These are phyloP conservation scores for Ganoderma sinense DNA, from an alignment of 1,284 basidiomycete genomes.

Conservation along the genomic window DNA sequence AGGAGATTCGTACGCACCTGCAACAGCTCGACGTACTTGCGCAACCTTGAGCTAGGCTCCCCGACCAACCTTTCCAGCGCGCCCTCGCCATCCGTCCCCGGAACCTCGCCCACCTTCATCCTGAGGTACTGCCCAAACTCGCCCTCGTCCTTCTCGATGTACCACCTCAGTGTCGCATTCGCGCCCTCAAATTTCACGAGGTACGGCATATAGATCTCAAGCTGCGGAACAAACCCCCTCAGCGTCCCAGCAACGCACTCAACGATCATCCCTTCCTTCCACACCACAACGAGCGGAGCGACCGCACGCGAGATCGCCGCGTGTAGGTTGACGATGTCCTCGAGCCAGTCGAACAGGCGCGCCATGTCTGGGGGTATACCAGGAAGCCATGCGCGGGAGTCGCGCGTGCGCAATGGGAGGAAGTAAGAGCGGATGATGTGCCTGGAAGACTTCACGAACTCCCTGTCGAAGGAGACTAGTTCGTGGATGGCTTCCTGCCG, in stretches of 20 bases:
- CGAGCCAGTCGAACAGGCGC: conserved; percentile 84
- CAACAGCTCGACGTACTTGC: conserved; percentile 78
- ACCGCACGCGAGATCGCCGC: conserved; percentile 63
- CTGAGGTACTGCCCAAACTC: conserved; percentile 88
- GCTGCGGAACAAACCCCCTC: conserved; percentile 62
- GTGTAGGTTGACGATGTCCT: conserved; percentile 84
- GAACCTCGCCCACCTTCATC: conserved; percentile 67
- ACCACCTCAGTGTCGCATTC: conserved; percentile 52
- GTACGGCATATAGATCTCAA: conserved; percentile 89
- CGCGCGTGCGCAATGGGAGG: conserved; percentile 74
- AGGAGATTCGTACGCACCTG: conserved; percentile 58
- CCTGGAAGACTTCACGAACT: conserved; percentile 72
- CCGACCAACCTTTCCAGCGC: conserved; percentile 72
- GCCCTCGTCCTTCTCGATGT: conserved; percentile 24
- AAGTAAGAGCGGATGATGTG: conserved; percentile 75
- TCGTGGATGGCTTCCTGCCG: conserved; percentile 77
- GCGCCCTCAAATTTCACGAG: conserved; percentile 76
- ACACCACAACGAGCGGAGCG: conserved; percentile 41
- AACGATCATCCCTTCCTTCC: conserved; percentile 44
- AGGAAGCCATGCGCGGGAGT: conserved; percentile 76
- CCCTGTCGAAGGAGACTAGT: conserved; percentile 71
- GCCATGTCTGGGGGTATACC: conserved; percentile 77
- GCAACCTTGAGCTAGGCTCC: conserved; percentile 79
- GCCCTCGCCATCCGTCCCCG: conserved; percentile 66
- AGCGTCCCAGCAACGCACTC: conserved; percentile 64